These are phyloP conservation scores for Rugonectria rugulosa DNA, from an alignment of 2,329 filamentous ascomycete genomes.

Conservation along the genomic window DNA sequence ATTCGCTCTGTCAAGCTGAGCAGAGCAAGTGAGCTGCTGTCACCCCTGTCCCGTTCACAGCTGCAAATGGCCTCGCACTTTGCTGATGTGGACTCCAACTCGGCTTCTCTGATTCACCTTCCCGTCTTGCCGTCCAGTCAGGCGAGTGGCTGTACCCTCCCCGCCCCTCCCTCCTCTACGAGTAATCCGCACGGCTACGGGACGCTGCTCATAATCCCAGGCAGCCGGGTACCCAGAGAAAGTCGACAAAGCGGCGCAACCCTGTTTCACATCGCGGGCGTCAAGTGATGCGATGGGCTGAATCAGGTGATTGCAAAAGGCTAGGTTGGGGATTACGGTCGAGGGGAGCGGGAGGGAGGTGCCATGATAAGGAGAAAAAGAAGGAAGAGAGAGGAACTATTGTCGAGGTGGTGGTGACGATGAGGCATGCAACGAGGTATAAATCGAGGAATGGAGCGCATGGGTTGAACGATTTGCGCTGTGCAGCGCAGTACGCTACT, in stretches of 20 bases:
- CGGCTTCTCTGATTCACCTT: background rate
- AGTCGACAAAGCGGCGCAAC: slow-evolving; percentile 17
- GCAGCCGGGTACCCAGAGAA: slow-evolving; percentile 4
- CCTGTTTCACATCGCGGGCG: slow-evolving; percentile 23
- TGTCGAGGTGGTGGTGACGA: too few species aligned
- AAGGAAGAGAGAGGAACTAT: too few species aligned
- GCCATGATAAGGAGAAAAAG: slow-evolving; percentile 11
- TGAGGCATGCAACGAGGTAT: too few species aligned
- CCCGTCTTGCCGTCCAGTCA: background rate
- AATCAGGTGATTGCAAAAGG: slow-evolving; percentile 25
- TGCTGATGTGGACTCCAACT: background rate
- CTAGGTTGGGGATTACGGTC: background rate
- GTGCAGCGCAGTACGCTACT: too few species aligned
- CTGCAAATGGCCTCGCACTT: background rate
- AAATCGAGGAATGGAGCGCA: too few species aligned
- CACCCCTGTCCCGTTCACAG: background rate
- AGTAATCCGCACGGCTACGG: too few species aligned
- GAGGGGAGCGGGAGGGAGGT: slow-evolving; percentile 4
- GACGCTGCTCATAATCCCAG: background rate
- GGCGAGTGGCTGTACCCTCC: background rate
- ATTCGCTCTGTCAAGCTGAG: background rate
- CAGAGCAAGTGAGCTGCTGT: too few species aligned
- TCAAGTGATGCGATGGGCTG: slow-evolving; percentile 22
- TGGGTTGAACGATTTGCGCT: too few species aligned
- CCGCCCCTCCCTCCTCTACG: background rate